Base-by-base conservation (phyloP, 306 rosid genomes). In the Pterocarpus macrocarpus region DNA sequence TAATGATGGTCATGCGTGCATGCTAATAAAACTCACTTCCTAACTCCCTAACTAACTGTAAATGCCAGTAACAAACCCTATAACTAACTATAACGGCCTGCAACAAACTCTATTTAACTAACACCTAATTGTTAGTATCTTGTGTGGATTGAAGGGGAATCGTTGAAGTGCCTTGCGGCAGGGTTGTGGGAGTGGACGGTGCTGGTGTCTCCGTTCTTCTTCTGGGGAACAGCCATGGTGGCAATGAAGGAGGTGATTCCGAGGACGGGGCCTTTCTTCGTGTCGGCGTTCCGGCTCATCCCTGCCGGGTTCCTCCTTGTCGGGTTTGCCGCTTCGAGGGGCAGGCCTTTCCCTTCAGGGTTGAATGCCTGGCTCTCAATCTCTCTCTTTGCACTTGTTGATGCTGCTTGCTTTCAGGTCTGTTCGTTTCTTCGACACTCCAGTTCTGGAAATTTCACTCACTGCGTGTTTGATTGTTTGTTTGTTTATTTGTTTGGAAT, bases 201-300 rank as follows among this genome's bases (percentile, higher is more conserved):
- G 73, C 44, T 95, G 80, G 87, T 92, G 7, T 95, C 98, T n/a
- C 97, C 98, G 34, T 92, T 95, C 82, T 95, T 95, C 92, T 95
- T 95, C 78, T 95, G 98, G 97, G 98, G 98, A 0, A 92, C 97
- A 17, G 94, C 99, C 3, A 95, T 95, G 99, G 99, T 95, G 82
- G 99, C 97, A 13, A 95, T 95, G 99, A 95, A 95, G 75, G 97
- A 89, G 73, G 92, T 95, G 70, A 79, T 95, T 59, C 97, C 99
- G 1, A 95, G 84, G 71, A 80, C 78, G 2, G 98, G 97, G 0
- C 97, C 98, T 10, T 92, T 91, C 72, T 93, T 93, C 71, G 95
- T 95, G 34, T 81, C 99, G 0, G 69, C 97, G 22, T 95, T 95
- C 81, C 97, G 99, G 49, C 90, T 93, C 12, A 81, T 95, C 17